phyloP scores from a whole-genome alignment of 164 flowering plant species.

The Berberis thunbergii region DNA sequence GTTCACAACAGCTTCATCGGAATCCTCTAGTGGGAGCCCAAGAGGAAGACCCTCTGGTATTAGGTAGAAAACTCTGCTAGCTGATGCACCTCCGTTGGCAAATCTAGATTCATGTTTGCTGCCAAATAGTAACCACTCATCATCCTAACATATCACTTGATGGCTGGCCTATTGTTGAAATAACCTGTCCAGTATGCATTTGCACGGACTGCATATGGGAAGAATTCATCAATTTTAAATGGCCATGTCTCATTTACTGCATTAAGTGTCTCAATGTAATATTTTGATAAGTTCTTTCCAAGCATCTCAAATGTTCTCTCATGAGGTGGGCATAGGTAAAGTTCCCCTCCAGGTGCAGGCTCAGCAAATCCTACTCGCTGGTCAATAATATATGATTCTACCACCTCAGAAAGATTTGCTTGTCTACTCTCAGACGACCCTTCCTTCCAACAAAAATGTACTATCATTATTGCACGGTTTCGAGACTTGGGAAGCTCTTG shows the following conservation, averaged over 20 bases:
- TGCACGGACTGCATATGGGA: too few relatives aligned
- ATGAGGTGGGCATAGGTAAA: slow-evolving; percentile 76
- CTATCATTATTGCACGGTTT: slow-evolving; percentile 88
- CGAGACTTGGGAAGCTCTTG: slow-evolving; percentile 83
- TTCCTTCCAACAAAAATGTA: slow-evolving; percentile 57
- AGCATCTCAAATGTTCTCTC: slow-evolving; percentile 46
- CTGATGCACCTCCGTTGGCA: too few relatives aligned
- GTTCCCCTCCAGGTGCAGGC: slow-evolving; percentile 68
- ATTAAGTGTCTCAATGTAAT: slow-evolving; percentile 39
- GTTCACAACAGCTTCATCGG: too few relatives aligned
- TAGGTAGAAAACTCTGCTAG: too few relatives aligned
- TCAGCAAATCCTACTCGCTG: slow-evolving; percentile 89
- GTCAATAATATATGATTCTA: slow-evolving; percentile 61
- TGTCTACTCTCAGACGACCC: slow-evolving; percentile 39
- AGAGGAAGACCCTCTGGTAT: too few relatives aligned
- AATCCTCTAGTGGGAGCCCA: too few relatives aligned
- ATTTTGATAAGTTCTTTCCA: slow-evolving; percentile 44
- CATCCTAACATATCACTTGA: too few relatives aligned
- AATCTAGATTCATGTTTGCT: too few relatives aligned
- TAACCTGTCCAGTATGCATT: too few relatives aligned
- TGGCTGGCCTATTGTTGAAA: too few relatives aligned
- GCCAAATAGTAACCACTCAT: too few relatives aligned
- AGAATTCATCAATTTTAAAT: too few relatives aligned
- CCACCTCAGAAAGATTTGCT: slow-evolving; percentile 53
- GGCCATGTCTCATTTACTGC: slow-evolving; percentile 26